Evolutionary conservation across 2,329 filamentous ascomycete species (phyloP).

Genomic region (Bipolaris cookei): DNA sequence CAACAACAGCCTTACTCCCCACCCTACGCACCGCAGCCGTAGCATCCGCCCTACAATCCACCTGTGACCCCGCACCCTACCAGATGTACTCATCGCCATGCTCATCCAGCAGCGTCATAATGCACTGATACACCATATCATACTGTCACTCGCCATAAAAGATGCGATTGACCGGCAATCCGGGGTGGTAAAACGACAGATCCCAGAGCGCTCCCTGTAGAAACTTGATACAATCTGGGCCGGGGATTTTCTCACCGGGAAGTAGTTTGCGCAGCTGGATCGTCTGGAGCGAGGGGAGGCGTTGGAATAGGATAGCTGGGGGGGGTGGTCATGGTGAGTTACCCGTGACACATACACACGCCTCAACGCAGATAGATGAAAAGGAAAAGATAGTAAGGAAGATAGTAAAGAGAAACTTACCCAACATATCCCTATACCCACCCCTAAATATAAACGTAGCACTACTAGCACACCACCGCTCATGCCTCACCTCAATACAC

Average conservation of each 20-base stretch:
- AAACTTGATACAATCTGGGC: conserved; percentile 9
- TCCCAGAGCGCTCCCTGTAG: conserved; percentile 5
- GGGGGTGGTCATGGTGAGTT: too few species aligned
- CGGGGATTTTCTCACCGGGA: conserved; percentile 24
- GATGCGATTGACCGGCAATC: conserved; percentile 15
- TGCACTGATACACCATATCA: conserved; percentile 19
- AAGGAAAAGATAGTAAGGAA: not conserved
- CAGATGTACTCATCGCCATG: conserved; percentile 22
- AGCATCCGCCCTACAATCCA: conserved; percentile 22
- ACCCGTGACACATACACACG: too few species aligned
- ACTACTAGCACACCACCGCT: not conserved
- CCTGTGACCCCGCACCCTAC: conserved; percentile 21
- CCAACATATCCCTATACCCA: conserved; percentile 20
- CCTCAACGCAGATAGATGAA: too few species aligned
- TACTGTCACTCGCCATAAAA: conserved; percentile 32
- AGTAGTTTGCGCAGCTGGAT: conserved; percentile 23
- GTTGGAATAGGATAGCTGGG: conserved; percentile 4
- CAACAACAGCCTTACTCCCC: not conserved
- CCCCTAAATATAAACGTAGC: conserved; percentile 20
- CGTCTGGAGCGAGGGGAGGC: conserved; percentile 14
- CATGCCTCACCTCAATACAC: conserved; percentile 12
- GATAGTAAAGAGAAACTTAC: not conserved
- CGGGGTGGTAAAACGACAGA: conserved; percentile 21
- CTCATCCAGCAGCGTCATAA: conserved; percentile 23
- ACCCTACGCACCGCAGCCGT: conserved; percentile 8